Evolutionary conservation across 148 eudicot species (phyloP), one percentile per base, ranked within the genome.

Genomic region (Rhododendron vialii): DNA sequence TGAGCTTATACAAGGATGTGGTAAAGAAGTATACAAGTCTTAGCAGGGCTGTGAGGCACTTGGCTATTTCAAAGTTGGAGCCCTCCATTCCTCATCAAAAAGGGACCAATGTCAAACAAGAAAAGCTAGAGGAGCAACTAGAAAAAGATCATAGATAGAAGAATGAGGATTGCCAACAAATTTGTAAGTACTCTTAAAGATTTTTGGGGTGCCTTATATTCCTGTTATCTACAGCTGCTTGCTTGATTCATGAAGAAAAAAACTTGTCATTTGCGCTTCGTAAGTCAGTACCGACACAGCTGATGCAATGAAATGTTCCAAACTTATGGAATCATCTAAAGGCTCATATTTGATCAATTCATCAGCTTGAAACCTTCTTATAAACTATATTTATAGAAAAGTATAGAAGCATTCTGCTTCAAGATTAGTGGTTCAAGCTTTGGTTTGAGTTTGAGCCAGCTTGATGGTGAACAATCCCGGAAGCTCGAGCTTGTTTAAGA

Each of bases 1-100:
- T 87, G 77, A 83, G 79, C 53, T 59, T 83, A 33, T 87, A 87
- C 78, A 87, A 87, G 75, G 86, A 87, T 83, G 88, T 87, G 22
- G 88, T 87, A 18, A 83, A 74, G 7, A 87, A 87, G 51, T 87
- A 87, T 22, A 87, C 86, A 65, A 83, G 79, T 48, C 81, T 87
- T 78, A 73, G 83, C 78, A 83, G 63, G 69, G 88, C 86, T 78
- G 71, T 83, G 48, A n/a, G 74, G 47, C 85, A 77, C 47, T 20
- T 28, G 15, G 38, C 78, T 83, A 50, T 86, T 75, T 67, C 84
- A 59, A 76, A 82, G 85, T 26, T 45, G 61, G 82, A 77, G 51
- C 41, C 83, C 45, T 50, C 78, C 14, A 26, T 67, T 45, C 45
- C 81, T 47, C 78, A 65, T 71, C 33, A 33, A 3, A 81, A 87